These are phyloP conservation scores for Malus hybrid DNA, from an alignment of 331 rosid species.

Conservation along the genomic window DNA sequence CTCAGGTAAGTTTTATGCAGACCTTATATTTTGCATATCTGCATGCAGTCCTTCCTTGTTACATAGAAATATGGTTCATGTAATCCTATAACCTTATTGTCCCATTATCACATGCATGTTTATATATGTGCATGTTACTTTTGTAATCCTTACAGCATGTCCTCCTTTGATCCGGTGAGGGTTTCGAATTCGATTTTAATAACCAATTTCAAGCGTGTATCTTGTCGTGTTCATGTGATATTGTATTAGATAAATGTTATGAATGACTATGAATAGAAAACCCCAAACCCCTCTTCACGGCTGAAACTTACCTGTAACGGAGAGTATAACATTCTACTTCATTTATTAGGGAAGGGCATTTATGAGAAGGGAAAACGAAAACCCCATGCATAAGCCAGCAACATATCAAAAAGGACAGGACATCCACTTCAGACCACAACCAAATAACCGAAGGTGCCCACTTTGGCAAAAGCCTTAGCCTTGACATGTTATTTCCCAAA, in stretches of 20 bases:
- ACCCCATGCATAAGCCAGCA: neutral
- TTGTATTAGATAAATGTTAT: too few relatives aligned
- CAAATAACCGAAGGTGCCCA: neutral
- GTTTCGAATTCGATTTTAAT: too few relatives aligned
- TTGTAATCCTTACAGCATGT: too few relatives aligned
- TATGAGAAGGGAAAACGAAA: neutral
- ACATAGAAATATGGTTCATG: too few relatives aligned
- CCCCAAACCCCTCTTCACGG: too few relatives aligned
- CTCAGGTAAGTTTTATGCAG: neutral
- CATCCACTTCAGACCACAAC: too few relatives aligned
- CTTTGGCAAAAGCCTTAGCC: neutral
- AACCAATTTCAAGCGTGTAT: too few relatives aligned
- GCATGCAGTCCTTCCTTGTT: neutral
- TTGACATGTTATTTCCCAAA: neutral
- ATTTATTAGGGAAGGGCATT: neutral
- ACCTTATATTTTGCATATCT: neutral
- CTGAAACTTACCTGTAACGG: neutral
- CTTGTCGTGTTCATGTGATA: too few relatives aligned
- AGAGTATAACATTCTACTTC: neutral
- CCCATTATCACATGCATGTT: too few relatives aligned
- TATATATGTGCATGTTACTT: too few relatives aligned
- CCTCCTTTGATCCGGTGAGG: too few relatives aligned
- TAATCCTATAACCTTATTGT: too few relatives aligned
- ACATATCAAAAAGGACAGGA: neutral
- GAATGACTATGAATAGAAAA: neutral